These are phyloP conservation scores for Lenwebbia sp. DNA, from an alignment of 345 rosid genomes.

Conservation along the genomic window DNA sequence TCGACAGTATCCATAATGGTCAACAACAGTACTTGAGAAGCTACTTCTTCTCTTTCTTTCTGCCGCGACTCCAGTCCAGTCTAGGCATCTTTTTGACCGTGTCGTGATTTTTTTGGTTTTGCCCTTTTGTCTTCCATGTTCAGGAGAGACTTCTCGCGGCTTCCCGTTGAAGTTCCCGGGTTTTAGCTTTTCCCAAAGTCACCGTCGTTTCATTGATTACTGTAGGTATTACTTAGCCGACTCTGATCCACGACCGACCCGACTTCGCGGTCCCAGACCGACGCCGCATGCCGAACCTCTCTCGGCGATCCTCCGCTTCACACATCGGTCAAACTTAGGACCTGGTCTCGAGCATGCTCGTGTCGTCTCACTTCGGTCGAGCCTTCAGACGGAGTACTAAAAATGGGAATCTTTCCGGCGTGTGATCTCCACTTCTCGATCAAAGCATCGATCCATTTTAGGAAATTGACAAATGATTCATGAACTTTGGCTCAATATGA, in stretches of 20 bases:
- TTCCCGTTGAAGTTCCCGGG: not conserved
- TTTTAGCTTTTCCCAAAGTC: no score
- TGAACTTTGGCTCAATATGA: no score
- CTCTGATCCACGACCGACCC: not conserved
- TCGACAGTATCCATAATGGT: not conserved
- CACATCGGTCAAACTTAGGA: not conserved
- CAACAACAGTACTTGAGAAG: not conserved
- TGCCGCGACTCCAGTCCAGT: not conserved
- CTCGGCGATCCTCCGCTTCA: not conserved
- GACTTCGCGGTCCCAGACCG: not conserved
- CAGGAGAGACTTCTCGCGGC: not conserved
- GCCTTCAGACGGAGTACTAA: not conserved
- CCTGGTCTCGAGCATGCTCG: not conserved
- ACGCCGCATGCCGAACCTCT: not conserved
- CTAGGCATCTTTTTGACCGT: not conserved
- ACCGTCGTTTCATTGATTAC: not conserved
- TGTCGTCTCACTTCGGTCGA: accelerated
- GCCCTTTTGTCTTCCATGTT: not conserved
- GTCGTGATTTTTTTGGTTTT: not conserved
- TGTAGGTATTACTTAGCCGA: not conserved
- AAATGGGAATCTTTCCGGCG: not conserved
- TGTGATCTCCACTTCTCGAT: not conserved
- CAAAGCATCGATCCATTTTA: no score
- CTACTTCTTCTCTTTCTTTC: not conserved
- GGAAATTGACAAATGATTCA: no score